A percentile compares a stretch with the other conserved stretches of the same genome.
phyloP scores from a whole-genome alignment of 306 rosid species.

The Cicer yamashitae region DNA sequence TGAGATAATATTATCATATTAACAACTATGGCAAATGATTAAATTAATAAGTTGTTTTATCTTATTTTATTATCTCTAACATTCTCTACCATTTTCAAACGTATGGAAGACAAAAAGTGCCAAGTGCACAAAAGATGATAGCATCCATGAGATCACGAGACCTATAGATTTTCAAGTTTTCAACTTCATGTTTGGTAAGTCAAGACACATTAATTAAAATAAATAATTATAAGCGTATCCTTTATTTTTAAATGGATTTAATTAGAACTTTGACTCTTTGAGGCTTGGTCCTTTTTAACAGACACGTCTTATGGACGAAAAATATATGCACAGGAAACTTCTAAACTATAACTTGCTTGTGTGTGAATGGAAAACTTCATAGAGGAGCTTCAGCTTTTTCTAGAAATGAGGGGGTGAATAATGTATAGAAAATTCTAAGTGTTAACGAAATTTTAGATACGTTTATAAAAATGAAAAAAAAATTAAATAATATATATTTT shows the following conservation, averaged over 20 bases:
- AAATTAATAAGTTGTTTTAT: not conserved
- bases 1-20: not conserved
- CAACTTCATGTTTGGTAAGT: slow-evolving; percentile 24
- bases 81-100: not conserved
- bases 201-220: slow-evolving; percentile 1
- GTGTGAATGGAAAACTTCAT: slow-evolving; percentile 32
- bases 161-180: slow-evolving; percentile 14
- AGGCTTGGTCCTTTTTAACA: not conserved
- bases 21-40: not conserved
- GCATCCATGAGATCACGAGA: slow-evolving; percentile 43
- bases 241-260: not conserved
- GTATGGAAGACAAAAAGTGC: not conserved
- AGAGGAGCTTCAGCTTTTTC: slow-evolving; percentile 11
- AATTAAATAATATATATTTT: too few species aligned
- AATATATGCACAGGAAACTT: slow-evolving; percentile 14
- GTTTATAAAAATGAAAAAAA: too few species aligned
- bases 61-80: not conserved
- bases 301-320: slow-evolving; percentile 1
- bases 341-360: slow-evolving; percentile 23
- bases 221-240: not conserved
- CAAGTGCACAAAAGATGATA: slow-evolving; percentile 34
- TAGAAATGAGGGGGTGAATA: slow-evolving; percentile 17
- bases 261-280: not conserved
- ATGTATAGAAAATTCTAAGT: not conserved
- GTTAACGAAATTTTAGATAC: too few species aligned